Evolutionary conservation across 2,329 filamentous ascomycete species (phyloP), one percentile per base, ranked within the genome.

Genomic region (Ophiostoma quercus): DNA sequence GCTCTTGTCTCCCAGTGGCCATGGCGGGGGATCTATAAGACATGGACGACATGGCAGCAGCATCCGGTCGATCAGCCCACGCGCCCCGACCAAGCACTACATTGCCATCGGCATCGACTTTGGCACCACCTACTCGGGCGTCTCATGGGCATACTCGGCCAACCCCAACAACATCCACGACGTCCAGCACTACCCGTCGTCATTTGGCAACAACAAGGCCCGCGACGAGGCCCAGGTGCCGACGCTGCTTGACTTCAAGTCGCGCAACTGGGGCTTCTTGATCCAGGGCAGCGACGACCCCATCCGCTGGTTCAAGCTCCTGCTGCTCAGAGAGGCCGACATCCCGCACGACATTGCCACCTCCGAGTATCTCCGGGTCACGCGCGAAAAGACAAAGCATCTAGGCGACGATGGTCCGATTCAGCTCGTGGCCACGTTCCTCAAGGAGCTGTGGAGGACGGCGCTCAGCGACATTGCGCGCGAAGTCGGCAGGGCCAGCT

Each of bases 361-460:
- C 57, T 71, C 70, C 47, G 67, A 68, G 14, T 71, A 72, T 57
- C 25, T 71, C 41, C 43, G 37, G 41, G 37, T 34, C 3, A 66
- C 60, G n/a, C 51, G 69, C 2, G 57, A 63, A 34, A 63, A 63
- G 29, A 25, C 57, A 22, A 39, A 67, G 63, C 43, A 65, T 39
- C 54, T 67, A 0, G 73, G 74, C 7, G 73, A 9, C 71, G 76
- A 0, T 69, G 77, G 0, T 41, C 68, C 68, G 12, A 67, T 77
- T 0, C 75, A 79, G 0, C 74, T 79, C 0, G 76, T 82, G 0
- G 74, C 73, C 0, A 70, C 74, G 16, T 82, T 77, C 51, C 74
- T 83, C 1, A 67, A 72, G 0, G 68, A 72, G 1, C 37, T 83
- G 0, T 82, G 80, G 80, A 34, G 72, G 0, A 77, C 80, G 39